Conservation (phyloP, 176 grass and related monocot genomes). For the Puccinellia tenuiflora region DNA sequence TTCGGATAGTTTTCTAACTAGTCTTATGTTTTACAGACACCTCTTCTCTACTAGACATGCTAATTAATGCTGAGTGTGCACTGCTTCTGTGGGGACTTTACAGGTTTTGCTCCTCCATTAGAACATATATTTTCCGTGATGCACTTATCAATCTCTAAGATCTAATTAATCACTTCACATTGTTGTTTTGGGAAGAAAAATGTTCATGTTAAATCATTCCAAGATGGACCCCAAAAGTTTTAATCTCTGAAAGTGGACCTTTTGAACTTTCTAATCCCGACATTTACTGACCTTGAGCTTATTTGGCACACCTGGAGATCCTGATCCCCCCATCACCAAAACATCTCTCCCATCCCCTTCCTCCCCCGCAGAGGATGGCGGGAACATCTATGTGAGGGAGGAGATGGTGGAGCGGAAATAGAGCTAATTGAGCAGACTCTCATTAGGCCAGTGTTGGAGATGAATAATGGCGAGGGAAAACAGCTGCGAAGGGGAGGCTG, state of each 20-base stretch:
- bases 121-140: constrained; percentile 23
- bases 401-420: background rate
- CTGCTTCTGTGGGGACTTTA: constrained; percentile 90
- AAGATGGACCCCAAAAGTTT: background rate
- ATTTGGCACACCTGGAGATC: background rate
- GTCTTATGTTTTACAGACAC: constrained; percentile 52
- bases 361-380: background rate
- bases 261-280: background rate
- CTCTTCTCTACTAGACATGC: constrained; percentile 75
- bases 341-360: background rate
- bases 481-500: background rate
- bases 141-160: constrained; percentile 11
- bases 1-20: constrained; percentile 23
- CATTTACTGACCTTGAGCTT: background rate
- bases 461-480: background rate
- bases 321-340: background rate
- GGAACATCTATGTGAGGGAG: background rate
- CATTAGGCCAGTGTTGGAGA: background rate
- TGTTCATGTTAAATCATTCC: background rate
- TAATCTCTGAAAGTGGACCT: background rate
- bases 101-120: constrained; percentile 55
- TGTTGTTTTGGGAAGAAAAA: background rate
- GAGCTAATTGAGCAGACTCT: background rate
- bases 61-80: constrained; percentile 85
- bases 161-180: constrained; percentile 9